These are phyloP conservation scores for Tetrahymena elliotti DNA, from an alignment of 73 alveolate species.

Conservation along the genomic window DNA sequence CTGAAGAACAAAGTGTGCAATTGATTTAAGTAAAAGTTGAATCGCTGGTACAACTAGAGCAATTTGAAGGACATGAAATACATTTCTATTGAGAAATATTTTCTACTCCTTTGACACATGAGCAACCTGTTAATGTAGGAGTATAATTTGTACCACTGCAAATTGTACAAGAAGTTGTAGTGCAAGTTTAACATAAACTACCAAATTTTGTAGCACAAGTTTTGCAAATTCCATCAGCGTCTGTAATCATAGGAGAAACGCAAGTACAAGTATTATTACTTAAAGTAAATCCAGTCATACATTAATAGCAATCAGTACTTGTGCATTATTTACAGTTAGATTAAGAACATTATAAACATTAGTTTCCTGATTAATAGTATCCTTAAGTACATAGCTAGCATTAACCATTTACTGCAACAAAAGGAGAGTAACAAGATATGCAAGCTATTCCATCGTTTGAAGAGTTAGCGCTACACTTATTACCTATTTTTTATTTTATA, in stretches of 20 bases:
- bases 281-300: neutral
- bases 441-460: neutral
- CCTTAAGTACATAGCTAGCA: neutral
- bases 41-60: neutral
- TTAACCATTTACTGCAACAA: neutral
- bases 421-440: neutral
- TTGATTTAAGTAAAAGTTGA: neutral
- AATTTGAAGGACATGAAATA: neutral
- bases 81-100: neutral
- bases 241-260: neutral
- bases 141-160: neutral
- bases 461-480: neutral
- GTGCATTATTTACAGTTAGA: neutral
- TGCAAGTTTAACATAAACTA: neutral
- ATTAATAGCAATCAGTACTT: neutral
- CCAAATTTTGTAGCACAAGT: neutral
- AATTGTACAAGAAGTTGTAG: neutral
- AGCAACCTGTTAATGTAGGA: neutral
- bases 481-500: neutral
- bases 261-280: neutral
- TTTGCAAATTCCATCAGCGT: neutral
- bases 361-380: neutral
- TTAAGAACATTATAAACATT: neutral
- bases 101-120: neutral
- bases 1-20: neutral